Evolutionary conservation across 1,284 basidiomycete species (phyloP), one percentile per base, ranked within the genome.

Genomic region (Ustilago esculenta): DNA sequence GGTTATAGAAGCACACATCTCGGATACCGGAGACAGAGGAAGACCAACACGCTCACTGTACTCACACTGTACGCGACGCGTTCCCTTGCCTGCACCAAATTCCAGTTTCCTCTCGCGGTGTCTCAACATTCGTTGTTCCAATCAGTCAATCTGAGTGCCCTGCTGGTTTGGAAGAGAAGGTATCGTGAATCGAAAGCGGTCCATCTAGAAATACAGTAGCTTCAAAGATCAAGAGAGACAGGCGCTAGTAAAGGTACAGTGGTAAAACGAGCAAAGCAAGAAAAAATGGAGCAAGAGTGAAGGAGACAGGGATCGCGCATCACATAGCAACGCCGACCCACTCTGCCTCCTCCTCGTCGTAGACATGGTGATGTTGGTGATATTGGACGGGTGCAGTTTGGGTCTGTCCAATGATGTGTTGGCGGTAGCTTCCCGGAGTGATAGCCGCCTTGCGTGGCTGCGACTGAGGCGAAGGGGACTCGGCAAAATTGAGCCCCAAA

Each of bases 301-400:
- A 40, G 21, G 34, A 24, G 27, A 18, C 30, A 37, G 39, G 51
- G 39, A 35, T 47, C 48, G 44, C 11, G 42, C 25, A 44, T 51
- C 49, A 69, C 66, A 69, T 69, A 4, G 66, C 66, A 14, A 69
- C 59, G 44, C 66, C 66, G 39, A 69, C 41, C 66, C 66, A 69
- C 23, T 63, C 55, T 29, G 36, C 34, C 12, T 69, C 59, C 10
- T 51, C 57, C 24, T 60, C 35, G 35, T 61, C 44, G 24, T 45
- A 46, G 15, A 29, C 40, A 23, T 40, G 23, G n/a, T 34, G 24
- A 12, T 37, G 42, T 5, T 51, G 42, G 21, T 47, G 17, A 32
- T 33, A 23, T 5, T 44, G 49, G n/a, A 29, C 9, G 20, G 54
- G 45, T 18, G 48, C 8, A n/a, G 23, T 40, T 34, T 50, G 49